These are phyloP conservation scores for Mucor saturninus DNA, from an alignment of 371 early-diverging fungal species.

Conservation along the genomic window DNA sequence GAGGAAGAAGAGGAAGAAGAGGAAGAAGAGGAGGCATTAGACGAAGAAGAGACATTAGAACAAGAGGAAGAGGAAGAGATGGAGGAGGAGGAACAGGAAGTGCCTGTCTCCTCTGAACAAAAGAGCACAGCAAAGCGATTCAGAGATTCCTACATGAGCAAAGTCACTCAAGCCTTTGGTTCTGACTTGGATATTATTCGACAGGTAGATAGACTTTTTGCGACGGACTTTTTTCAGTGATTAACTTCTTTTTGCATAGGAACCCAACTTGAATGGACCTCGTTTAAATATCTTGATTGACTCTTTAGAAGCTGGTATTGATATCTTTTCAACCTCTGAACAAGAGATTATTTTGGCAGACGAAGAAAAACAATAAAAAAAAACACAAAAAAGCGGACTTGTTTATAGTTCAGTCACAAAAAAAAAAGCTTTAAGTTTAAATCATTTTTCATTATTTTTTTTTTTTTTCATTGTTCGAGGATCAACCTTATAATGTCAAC, in stretches of 20 bases:
- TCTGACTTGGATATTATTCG: slow-evolving; percentile 49
- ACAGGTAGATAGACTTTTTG: slow-evolving; percentile 31
- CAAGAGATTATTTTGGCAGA: slow-evolving; percentile 47
- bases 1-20: slow-evolving; percentile 27
- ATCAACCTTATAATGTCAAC: slow-evolving; percentile 26
- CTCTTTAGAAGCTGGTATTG: slow-evolving; percentile 55
- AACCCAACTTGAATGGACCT: slow-evolving; percentile 40
- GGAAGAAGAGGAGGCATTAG: slow-evolving; percentile 30
- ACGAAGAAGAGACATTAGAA: slow-evolving; percentile 19
- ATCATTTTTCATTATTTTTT: slow-evolving; percentile 13
- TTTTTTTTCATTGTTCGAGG: slow-evolving; percentile 6
- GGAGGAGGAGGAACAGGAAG: slow-evolving; percentile 18
- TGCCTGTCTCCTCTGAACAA: slow-evolving; percentile 11
- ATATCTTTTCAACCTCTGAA: slow-evolving; percentile 46
- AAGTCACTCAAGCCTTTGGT: slow-evolving; percentile 52
- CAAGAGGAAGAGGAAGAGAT: slow-evolving; percentile 21
- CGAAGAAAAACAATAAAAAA: slow-evolving; percentile 12
- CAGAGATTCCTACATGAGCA: slow-evolving; percentile 47
- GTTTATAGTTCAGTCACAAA: slow-evolving; percentile 1
- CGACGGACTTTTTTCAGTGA: neutral
- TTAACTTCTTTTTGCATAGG: slow-evolving; percentile 22
- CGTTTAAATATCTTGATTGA: slow-evolving; percentile 48
- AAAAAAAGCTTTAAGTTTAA: neutral
- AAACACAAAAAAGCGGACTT: neutral
- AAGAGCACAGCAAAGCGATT: slow-evolving; percentile 32